Evolutionary conservation across 768 basidiomycete genomes (phyloP), one percentile per base, ranked within the genome.

Genomic region (Fomitopsis serialis): DNA sequence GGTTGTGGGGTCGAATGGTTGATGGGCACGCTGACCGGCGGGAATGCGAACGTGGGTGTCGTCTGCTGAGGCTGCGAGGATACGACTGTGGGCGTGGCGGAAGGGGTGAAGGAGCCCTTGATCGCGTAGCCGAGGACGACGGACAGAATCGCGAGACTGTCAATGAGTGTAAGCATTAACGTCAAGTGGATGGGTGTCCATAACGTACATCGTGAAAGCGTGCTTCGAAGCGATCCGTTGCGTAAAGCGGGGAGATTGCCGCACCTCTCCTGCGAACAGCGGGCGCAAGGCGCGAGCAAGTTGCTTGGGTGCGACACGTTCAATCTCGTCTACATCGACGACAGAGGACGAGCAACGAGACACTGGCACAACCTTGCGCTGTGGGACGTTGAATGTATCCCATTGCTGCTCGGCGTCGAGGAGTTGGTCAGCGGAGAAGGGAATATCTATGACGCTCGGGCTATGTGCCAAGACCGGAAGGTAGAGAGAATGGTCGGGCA

Each of bases 121-220:
- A 80, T 73, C 11, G 61, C 42, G 60, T 66, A 82, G 67, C 84
- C 74, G 25, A 87, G 71, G n/a, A 89, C 74, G 36, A 89, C 72
- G 36, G 85, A 85, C 58, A 89, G 69, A 45, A 89, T 65, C 0
- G 86, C 84, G 55, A 89, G 77, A 45, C 87, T 89, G 57, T n/a
- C 44, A 55, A 54, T 45, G 49, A 40, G 13, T 48, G 37, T 35
- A 23, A 40, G 56, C 27, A 61, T 8, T 40, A 53, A 17, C 23
- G 19, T 50, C 43, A 50, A 25, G 53, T 11, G 29, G 29, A 32
- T 11, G 11, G 11, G 29, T 32, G 11, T 11, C 6, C 5, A 63
- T 9, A 40, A 68, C 83, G n/a, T 72, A 89, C 87, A 89, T 70
- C 21, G 84, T 86, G 45, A 84, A 72, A 34, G 85, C 75, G 61